Evolutionary conservation across 306 rosid species (phyloP), one percentile per base, ranked within the genome.

Genomic region (Hippophae tibetana): DNA sequence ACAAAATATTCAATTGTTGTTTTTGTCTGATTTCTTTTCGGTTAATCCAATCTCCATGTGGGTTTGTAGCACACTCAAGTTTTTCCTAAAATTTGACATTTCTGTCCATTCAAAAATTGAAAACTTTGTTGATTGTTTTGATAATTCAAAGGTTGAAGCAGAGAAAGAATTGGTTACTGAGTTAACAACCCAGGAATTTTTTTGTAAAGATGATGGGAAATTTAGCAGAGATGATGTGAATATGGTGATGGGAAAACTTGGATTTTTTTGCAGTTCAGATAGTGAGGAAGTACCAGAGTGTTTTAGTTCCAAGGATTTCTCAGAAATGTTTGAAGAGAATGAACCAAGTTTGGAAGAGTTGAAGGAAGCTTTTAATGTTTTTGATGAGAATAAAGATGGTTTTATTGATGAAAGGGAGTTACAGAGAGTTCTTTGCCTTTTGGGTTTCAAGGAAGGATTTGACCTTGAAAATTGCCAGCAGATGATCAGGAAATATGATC

Each of bases 361-460:
- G 51, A 62, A 70, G 45, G 82, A 71, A 59, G 76, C 82, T 13
- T 82, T 82, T 55, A 57, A 73, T 47, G 84, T 82, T 62, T 82
- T 79, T 49, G 84, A 82, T 58, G 70, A 61, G 58, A 79, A 79
- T n/a, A 68, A 64, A 52, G 80, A 82, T 60, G 84, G 88, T 18
- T 71, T 73, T 44, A 76, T 76, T 47, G 76, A 69, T 7, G 84
- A 76, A 11, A n/a, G 7, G 26, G 84, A 82, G 43, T 64, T 82
- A 52, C 56, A 26, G 0, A 76, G 67, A 26, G 74, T 79, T 10
- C 46, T 82, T 5, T 13, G 69, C 18, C 46, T 61, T 57, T 56
- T 82, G 56, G 82, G 88, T 13, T 47, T 79, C 25, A 43, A 64
- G 47, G 68, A 58, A 49, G 69, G 58, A 14, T 43, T 48, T 7